Percentiles rank a stretch among this genome's conserved stretches.
These are phyloP conservation scores for Trichoderma hamatum DNA, from an alignment of 2,329 filamentous ascomycete species.

Conservation along the genomic window DNA sequence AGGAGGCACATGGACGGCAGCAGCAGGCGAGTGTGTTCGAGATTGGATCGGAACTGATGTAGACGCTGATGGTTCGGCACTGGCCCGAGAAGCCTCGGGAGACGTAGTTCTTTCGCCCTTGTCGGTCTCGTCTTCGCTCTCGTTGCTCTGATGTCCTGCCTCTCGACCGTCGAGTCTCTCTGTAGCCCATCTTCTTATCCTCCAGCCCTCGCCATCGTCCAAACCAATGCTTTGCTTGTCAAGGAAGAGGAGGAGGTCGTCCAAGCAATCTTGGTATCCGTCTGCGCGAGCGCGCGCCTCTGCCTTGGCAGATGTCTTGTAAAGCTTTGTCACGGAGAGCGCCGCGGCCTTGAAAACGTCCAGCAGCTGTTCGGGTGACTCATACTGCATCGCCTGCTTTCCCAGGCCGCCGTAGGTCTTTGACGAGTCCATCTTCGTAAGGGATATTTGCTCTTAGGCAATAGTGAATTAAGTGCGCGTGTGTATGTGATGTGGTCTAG, in stretches of 20 bases:
- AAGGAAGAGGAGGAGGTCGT: slow-evolving; percentile 83
- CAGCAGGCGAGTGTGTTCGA: slow-evolving; percentile 33
- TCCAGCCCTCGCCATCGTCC: slow-evolving; percentile 74
- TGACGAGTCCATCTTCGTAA: slow-evolving; percentile 26
- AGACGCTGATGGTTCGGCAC: slow-evolving; percentile 44
- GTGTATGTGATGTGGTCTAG: slow-evolving; percentile 2
- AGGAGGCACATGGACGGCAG: slow-evolving; percentile 33
- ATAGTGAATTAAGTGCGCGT: not conserved
- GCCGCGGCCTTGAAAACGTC: slow-evolving; percentile 91
- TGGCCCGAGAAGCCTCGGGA: slow-evolving; percentile 57
- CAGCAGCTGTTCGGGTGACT: slow-evolving; percentile 68
- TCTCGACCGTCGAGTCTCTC: slow-evolving; percentile 70
- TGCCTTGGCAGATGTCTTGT: slow-evolving; percentile 83
- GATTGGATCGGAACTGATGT: slow-evolving; percentile 29
- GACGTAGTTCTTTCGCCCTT: slow-evolving; percentile 64
- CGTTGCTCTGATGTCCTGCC: slow-evolving; percentile 54
- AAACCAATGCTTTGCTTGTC: slow-evolving; percentile 80
- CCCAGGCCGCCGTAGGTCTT: slow-evolving; percentile 31
- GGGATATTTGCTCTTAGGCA: not conserved
- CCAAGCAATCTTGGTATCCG: slow-evolving; percentile 92
- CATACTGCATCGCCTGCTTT: slow-evolving; percentile 39
- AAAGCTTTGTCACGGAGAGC: slow-evolving; percentile 91
- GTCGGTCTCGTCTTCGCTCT: slow-evolving; percentile 71
- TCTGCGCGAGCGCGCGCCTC: slow-evolving; percentile 74
- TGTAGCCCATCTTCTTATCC: slow-evolving; percentile 65